phyloP scores from a whole-genome alignment of 139 green algal species.

The Mychonastes homosphaera region DNA sequence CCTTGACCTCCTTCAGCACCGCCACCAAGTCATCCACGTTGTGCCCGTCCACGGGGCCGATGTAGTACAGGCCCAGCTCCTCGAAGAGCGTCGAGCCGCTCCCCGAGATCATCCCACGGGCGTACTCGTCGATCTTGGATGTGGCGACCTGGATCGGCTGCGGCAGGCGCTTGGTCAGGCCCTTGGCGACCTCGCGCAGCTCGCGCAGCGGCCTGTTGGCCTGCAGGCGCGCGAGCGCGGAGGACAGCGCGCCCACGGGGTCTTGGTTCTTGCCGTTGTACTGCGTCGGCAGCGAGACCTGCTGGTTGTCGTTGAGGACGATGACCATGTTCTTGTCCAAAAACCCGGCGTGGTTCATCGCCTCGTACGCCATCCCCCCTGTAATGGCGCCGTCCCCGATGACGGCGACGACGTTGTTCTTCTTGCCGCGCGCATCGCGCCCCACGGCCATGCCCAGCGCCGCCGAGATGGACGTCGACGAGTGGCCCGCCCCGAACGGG shows the following conservation, averaged over 20 bases:
- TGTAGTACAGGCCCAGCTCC: conserved; percentile 99
- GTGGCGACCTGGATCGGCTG: conserved; percentile 80
- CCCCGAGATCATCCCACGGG: conserved; percentile 94
- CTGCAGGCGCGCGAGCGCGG: conserved; percentile 77
- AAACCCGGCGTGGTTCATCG: conserved; percentile 99
- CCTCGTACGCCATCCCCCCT: conserved; percentile 97
- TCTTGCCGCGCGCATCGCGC: conserved; percentile 76
- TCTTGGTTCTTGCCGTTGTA: conserved; percentile 94
- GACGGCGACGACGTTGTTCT: conserved; percentile 73
- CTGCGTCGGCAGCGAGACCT: conserved; percentile 97
- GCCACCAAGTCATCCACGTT: conserved; percentile 83
- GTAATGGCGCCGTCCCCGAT: conserved; percentile 99
- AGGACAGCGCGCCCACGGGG: conserved; percentile 90
- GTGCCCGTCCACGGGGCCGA: conserved; percentile 95
- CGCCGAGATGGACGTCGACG: conserved; percentile 88
- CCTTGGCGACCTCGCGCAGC: conserved; percentile 94
- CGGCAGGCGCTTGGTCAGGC: conserved; percentile 93
- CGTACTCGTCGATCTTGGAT: conserved; percentile 99
- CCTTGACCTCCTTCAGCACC: conserved; percentile 84
- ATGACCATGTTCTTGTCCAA: conserved; percentile 99
- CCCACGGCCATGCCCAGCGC: conserved; percentile 95
- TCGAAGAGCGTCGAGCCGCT: conserved; percentile 93
- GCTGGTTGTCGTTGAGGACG: conserved; percentile 99
- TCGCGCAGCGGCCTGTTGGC: conserved; percentile 86
- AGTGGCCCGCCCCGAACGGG: conserved; percentile 94